Conservation (phyloP, 768 basidiomycete genomes). For the Trametes meyenii region DNA sequence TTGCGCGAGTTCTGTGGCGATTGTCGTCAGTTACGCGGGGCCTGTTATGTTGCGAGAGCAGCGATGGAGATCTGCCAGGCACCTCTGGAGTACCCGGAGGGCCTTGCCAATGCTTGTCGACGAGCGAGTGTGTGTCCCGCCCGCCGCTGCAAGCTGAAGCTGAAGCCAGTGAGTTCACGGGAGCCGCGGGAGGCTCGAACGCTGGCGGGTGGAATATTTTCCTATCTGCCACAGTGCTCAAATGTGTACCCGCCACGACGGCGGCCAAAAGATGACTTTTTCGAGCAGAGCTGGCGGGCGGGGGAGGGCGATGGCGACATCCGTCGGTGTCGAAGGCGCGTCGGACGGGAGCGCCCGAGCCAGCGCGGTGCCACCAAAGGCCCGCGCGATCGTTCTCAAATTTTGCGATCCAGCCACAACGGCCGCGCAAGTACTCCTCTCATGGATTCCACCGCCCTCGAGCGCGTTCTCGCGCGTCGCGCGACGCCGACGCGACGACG, state of each 20-base stretch:
- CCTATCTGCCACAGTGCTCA: not conserved
- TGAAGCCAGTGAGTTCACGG: no score
- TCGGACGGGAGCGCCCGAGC: not conserved
- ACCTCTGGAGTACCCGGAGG: not conserved
- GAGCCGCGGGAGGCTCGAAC: no score
- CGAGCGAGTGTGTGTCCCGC: no score
- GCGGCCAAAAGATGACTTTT: not conserved
- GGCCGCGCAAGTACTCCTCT: not conserved
- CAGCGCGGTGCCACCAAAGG: not conserved
- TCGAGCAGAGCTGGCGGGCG: not conserved
- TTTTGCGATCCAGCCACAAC: not conserved
- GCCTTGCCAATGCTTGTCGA: no score
- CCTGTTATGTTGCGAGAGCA: not conserved
- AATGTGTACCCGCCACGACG: not conserved
- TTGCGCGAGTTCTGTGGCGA: constrained; percentile 2
- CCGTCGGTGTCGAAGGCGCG: not conserved
- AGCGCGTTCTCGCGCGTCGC: not conserved
- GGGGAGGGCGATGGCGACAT: not conserved
- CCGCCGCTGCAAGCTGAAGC: no score
- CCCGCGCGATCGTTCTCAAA: not conserved
- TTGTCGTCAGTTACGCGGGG: not conserved
- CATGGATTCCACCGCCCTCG: not conserved
- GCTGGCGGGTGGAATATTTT: not conserved
- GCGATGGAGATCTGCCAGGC: not conserved
- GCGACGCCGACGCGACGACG: not conserved